phyloP scores from a whole-genome alignment of 2,329 filamentous ascomycete species.

The Stachybotrys chartarum region DNA sequence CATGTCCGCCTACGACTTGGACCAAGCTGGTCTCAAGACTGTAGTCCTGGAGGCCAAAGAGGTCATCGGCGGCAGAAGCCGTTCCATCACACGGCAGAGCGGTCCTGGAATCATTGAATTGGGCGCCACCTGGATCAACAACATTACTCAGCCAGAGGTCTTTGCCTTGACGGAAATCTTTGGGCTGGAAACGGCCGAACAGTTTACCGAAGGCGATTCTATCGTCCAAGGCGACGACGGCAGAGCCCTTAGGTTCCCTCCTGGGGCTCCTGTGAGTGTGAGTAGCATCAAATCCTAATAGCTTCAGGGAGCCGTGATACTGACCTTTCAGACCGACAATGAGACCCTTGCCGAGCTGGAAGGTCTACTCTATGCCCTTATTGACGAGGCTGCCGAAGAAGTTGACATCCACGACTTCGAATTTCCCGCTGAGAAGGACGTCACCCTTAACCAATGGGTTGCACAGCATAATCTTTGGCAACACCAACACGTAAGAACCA shows the following conservation, averaged over 20 bases:
- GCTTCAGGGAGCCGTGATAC: not conserved
- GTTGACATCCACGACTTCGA: not conserved
- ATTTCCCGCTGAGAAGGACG: not conserved
- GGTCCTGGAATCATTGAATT: slow-evolving; percentile 5
- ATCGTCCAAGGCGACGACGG: slow-evolving; percentile 3
- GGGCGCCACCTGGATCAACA: slow-evolving; percentile 10
- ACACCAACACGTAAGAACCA: not conserved
- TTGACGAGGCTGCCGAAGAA: not conserved
- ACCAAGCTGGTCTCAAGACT: not conserved
- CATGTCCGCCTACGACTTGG: slow-evolving; percentile 3
- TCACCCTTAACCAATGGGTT: not conserved
- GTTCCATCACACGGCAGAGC: not conserved
- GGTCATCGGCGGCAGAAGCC: slow-evolving; percentile 5
- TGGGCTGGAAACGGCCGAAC: slow-evolving; percentile 5
- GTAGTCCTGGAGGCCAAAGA: not conserved
- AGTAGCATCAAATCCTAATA: not conserved
- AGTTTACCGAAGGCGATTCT: slow-evolving; percentile 4
- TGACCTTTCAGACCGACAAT: not conserved
- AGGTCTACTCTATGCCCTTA: not conserved
- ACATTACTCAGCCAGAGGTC: slow-evolving; percentile 4
- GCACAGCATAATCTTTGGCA: not conserved
- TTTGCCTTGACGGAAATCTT: slow-evolving; percentile 4
- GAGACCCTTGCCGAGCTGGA: not conserved
- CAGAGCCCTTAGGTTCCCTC: not conserved
- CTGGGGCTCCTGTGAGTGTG: not conserved